Evolutionary conservation across 768 basidiomycete species (phyloP), one percentile per base, ranked within the genome.

Genomic region (Ramaria sp.): DNA sequence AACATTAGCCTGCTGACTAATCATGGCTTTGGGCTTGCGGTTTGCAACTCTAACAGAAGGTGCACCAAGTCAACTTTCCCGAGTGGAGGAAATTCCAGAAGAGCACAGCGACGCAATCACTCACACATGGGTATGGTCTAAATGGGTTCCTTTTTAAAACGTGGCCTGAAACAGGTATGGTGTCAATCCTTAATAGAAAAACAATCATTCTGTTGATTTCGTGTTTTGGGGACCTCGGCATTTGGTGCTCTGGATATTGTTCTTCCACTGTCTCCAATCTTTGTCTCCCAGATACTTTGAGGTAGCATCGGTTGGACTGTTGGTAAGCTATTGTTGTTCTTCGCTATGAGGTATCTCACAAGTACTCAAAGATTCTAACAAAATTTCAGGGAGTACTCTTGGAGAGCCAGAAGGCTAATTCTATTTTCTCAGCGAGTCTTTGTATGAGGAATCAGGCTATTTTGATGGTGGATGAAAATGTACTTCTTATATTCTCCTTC

Each of bases 301-400:
- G 93, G 94, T 48, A 85, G 84, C 56, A 96, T 97, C 60, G 94
- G 94, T 0, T 96, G 85, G 84, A 81, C 85, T 16, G 80, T 86
- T 38, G 88, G 89, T 71, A 65, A 70, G 73, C 4, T 0, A n/a
- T 15, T 25, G 6, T n/a, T 50, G 41, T 36, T 7, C n/a, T 43
- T 25, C 41, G 39, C 37, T n/a, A 34, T 9, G 32, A 3, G 9
- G 13, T 34, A 34, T 34, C 32, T 32, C 30, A 16, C 6, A 20
- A n/a, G 5, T 45, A 20, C 56, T 49, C n/a, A n/a, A n/a, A n/a
- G 34, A 16, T 22, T 41, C 39, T 13, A 34, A 5, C 30, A 34
- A n/a, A n/a, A n/a, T 48, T 30, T 20, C 44, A 78, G 78, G 80
- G 6, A 78, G 78, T 43, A 76, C 78, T 16, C 76, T 93, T 0